Evolutionary conservation across 805 yeast species (phyloP).

Genomic region (Candida verbasci): DNA sequence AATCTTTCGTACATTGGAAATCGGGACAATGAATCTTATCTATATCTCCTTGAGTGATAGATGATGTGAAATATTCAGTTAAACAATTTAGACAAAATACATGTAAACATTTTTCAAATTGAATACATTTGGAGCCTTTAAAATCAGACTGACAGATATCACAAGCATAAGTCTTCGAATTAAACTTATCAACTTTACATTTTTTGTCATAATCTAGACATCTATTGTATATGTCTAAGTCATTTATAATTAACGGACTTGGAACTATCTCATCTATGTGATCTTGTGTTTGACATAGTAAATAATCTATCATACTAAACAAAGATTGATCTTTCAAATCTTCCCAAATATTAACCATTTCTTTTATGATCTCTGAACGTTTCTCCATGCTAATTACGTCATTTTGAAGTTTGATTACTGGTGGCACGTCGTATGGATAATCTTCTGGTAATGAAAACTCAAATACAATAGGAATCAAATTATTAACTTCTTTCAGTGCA

Average conservation of each 20-base stretch:
- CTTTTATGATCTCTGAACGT: conserved; percentile 10
- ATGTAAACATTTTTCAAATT: conserved; percentile 44
- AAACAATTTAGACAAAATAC: conserved; percentile 46
- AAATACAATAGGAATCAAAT: conserved; percentile 29
- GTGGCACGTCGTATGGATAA: conserved; percentile 32
- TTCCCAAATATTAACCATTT: conserved; percentile 29
- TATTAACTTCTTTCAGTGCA: conserved; percentile 10
- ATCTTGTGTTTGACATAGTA: conserved; percentile 22
- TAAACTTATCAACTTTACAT: conserved; percentile 21
- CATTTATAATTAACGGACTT: conserved; percentile 8
- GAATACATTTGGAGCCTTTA: conserved; percentile 40
- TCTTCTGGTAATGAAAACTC: conserved; percentile 23
- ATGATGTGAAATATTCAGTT: conserved; percentile 33
- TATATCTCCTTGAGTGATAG: conserved; percentile 46
- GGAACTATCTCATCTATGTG: conserved; percentile 9
- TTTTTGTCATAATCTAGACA: conserved; percentile 18
- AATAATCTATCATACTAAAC: conserved; percentile 39
- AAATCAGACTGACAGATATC: conserved; percentile 51
- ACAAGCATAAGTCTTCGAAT: conserved; percentile 41
- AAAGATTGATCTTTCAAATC: conserved; percentile 34
- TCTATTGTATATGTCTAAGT: conserved; percentile 11
- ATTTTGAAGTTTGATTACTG: conserved; percentile 21
- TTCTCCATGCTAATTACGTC: conserved; percentile 4
- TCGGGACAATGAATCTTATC: conserved; percentile 56
- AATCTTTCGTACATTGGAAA: conserved; percentile 39